Conservation (phyloP, 2,329 filamentous ascomycete genomes). For the Epichloe coenophiala region DNA sequence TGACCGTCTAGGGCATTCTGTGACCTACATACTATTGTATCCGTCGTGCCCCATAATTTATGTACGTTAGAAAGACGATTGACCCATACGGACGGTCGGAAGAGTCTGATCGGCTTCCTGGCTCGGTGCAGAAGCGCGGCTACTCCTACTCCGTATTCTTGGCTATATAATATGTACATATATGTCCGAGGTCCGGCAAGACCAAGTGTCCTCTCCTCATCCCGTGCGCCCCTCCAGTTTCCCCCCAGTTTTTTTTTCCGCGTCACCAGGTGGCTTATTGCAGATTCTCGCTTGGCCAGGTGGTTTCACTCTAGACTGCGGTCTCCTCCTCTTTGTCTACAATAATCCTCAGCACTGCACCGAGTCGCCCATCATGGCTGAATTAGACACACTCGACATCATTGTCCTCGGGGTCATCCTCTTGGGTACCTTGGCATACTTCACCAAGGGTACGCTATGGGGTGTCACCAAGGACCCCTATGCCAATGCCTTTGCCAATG, state of each 20-base stretch:
- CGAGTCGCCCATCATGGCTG: slow-evolving; percentile 52
- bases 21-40: too few relatives aligned
- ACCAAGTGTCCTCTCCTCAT: neutral
- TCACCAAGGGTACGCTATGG: slow-evolving; percentile 96
- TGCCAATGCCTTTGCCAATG: slow-evolving; percentile 57
- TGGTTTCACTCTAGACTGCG: neutral
- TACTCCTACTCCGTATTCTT: too few relatives aligned
- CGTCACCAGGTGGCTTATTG: neutral
- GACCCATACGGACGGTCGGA: too few relatives aligned
- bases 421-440: slow-evolving; percentile 81
- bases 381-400: slow-evolving; percentile 91
- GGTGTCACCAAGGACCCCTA: slow-evolving; percentile 80
- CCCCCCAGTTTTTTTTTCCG: neutral
- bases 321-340: neutral
- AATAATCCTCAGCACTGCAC: neutral
- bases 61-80: too few relatives aligned
- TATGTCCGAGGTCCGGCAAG: too few relatives aligned
- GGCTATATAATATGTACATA: too few relatives aligned
- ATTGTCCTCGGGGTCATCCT: slow-evolving; percentile 78
- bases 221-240: neutral
- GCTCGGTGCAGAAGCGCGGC: too few relatives aligned
- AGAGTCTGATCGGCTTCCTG: too few relatives aligned
- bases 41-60: too few relatives aligned
- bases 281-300: neutral
- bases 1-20: too few relatives aligned